Evolutionary conservation across 306 rosid species (phyloP).

Genomic region (Lathyrus aphaca): DNA sequence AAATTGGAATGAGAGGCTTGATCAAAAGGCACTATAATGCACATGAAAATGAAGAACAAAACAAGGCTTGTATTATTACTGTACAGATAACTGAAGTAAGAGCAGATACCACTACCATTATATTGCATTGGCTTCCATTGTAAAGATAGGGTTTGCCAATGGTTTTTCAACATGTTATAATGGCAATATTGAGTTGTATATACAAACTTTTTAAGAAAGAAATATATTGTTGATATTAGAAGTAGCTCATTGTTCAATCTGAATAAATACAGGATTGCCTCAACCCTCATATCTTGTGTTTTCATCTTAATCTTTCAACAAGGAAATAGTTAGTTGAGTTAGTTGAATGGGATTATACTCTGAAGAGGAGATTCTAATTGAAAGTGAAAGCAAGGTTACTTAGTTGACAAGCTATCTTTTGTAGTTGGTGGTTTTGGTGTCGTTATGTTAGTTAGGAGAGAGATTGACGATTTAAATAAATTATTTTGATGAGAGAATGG

Average conservation of each 20-base stretch:
- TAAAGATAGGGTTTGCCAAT: constrained; percentile 45
- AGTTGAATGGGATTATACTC: neutral
- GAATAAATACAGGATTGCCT: neutral
- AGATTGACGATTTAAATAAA: no score
- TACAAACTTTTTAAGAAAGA: constrained; percentile 26
- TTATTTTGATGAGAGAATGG: no score
- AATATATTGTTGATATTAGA: constrained; percentile 35
- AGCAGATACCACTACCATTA: constrained; percentile 47
- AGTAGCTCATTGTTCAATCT: constrained; percentile 8
- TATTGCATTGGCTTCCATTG: constrained; percentile 47
- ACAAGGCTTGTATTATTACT: constrained; percentile 46
- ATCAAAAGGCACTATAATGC: constrained; percentile 86
- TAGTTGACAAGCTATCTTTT: no score
- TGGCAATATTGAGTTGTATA: constrained; percentile 48
- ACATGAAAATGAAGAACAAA: constrained; percentile 36
- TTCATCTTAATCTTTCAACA: neutral
- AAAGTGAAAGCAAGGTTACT: neutral
- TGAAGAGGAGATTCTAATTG: neutral
- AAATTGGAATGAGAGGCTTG: constrained; percentile 97
- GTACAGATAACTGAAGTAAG: constrained; percentile 53
- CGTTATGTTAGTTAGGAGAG: no score
- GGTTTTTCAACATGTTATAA: constrained; percentile 33
- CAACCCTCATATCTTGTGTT: neutral
- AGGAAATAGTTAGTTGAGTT: neutral
- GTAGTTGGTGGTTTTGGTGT: no score